Percentiles rank a stretch among this genome's conserved stretches.
phyloP scores from a whole-genome alignment of 768 basidiomycete species.

The Baorangia bicolor region DNA sequence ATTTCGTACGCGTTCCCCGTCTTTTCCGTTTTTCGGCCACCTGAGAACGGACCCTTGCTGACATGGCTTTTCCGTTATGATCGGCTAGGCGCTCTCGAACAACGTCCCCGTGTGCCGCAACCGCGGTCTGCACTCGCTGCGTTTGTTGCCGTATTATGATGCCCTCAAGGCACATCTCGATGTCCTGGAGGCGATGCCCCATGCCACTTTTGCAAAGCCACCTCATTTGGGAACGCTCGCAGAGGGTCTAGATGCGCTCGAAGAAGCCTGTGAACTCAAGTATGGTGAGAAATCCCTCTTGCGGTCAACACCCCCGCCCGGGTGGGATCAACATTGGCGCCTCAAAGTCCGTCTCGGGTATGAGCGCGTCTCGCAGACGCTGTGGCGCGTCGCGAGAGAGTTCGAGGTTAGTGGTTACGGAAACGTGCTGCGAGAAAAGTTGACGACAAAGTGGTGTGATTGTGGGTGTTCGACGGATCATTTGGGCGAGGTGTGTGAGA shows the following conservation, averaged over 20 bases:
- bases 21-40: not conserved
- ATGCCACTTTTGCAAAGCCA: slow-evolving; percentile 60
- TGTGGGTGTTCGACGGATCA: slow-evolving; percentile 81
- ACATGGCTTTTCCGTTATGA: not conserved
- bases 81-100: slow-evolving; percentile 62
- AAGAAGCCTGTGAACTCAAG: slow-evolving; percentile 62
- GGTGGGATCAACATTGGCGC: slow-evolving; percentile 59
- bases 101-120: slow-evolving; percentile 63
- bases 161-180: slow-evolving; percentile 63
- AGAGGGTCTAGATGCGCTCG: slow-evolving; percentile 60
- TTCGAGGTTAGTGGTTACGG: slow-evolving; percentile 76
- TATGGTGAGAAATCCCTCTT: slow-evolving; percentile 40
- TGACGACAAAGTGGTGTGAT: slow-evolving; percentile 76
- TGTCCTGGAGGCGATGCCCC: slow-evolving; percentile 55
- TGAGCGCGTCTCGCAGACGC: slow-evolving; percentile 57
- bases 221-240: slow-evolving; percentile 60
- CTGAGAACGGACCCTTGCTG: slow-evolving; percentile 1
- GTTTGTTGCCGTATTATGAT: slow-evolving; percentile 58
- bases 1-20: slow-evolving; percentile 56
- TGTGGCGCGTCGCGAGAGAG: slow-evolving; percentile 70
- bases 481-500: slow-evolving; percentile 73
- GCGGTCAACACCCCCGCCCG: slow-evolving; percentile 34
- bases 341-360: slow-evolving; percentile 62
- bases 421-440: slow-evolving; percentile 63
- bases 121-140: slow-evolving; percentile 66